Conservation (phyloP, 139 green algal genomes). For the Tetraselmis striata region DNA sequence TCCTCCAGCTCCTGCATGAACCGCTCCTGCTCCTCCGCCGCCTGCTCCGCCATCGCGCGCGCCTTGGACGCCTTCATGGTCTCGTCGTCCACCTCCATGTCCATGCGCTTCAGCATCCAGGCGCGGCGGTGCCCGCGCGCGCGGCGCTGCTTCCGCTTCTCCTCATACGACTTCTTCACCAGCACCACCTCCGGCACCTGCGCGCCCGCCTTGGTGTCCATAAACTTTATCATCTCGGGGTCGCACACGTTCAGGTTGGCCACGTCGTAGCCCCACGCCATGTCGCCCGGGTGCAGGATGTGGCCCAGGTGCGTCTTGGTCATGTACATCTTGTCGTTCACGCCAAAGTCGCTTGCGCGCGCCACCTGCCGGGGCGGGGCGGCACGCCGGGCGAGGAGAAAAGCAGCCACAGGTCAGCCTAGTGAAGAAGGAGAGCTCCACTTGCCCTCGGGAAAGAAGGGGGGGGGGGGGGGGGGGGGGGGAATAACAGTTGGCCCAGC, state of each 20-base stretch:
- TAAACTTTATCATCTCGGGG: constrained; percentile 64
- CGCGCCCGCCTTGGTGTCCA: constrained; percentile 39
- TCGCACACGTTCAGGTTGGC: constrained; percentile 64
- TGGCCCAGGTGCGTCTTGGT: constrained; percentile 79
- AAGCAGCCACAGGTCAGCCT: too few relatives aligned
- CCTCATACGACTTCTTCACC: constrained; percentile 83
- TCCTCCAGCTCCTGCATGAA: constrained; percentile 69
- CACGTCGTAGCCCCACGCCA: constrained; percentile 84
- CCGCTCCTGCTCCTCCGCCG: constrained; percentile 13
- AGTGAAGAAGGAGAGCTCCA: too few relatives aligned
- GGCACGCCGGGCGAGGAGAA: too few relatives aligned
- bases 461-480: too few relatives aligned
- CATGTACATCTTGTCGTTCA: constrained; percentile 77
- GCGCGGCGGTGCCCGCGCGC: constrained; percentile 34
- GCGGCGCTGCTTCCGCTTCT: constrained; percentile 58
- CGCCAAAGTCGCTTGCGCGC: constrained; percentile 76
- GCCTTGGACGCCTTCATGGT: constrained; percentile 1
- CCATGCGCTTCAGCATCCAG: constrained; percentile 77
- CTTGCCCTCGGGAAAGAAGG: too few relatives aligned
- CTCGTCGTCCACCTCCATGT: constrained; percentile 57
- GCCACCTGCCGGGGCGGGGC: too few relatives aligned
- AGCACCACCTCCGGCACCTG: constrained; percentile 84
- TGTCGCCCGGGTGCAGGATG: constrained; percentile 80
- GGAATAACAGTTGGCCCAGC: constrained; percentile 34
- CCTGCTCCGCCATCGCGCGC: neutral